Base-by-base conservation (phyloP, 176 grass and related monocot species). In the Phragmites australis region DNA sequence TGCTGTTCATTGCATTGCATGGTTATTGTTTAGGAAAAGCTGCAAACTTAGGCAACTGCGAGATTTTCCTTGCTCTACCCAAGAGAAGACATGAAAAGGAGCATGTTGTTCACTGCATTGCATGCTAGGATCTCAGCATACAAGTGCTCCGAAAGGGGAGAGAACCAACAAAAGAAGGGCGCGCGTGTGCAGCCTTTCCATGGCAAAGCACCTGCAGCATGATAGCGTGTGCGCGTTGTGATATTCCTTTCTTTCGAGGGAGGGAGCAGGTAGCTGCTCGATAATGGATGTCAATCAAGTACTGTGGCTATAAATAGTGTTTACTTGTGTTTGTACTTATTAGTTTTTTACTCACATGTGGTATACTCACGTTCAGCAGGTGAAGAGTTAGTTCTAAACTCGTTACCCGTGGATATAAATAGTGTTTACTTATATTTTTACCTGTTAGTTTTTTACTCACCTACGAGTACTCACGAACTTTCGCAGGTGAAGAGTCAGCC, bases 201-300 rank as follows among this genome's bases (percentile, higher is more conserved):
- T 31, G 3, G 40, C 61, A 81, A 89, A 51, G 72, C 73, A 57
- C 22, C 29, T 81, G 81, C 75, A 60, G 75, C 87, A 67, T 74
- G 80, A 53, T 79, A 51, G 52, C 44, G 79, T 69, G 44, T 65
- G 60, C 8, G 51, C 8, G 51, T 48, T 31, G 65, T 48, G 65
- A 45, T 41, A 54, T 75, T 85, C 43, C 72, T 58, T 74, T 64
- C 72, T 89, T 89, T 85, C 40, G 82, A 89, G 61, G 85, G 58
- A 61, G 15, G 11, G 2, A 46, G 9, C 0, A 1, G 29, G 6
- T 32, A 18, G 12, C 56, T 15, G 14, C 31, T 32, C 59, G 61
- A 39, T 34, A n/a, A n/a, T n/a, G n/a, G n/a, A n/a, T n/a, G n/a
- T n/a, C n/a, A n/a, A n/a, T n/a, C n/a, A n/a, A n/a, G n/a, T n/a